Base-by-base conservation (phyloP, 352 stramenopile genomes). In the Phytopythium montanum region DNA sequence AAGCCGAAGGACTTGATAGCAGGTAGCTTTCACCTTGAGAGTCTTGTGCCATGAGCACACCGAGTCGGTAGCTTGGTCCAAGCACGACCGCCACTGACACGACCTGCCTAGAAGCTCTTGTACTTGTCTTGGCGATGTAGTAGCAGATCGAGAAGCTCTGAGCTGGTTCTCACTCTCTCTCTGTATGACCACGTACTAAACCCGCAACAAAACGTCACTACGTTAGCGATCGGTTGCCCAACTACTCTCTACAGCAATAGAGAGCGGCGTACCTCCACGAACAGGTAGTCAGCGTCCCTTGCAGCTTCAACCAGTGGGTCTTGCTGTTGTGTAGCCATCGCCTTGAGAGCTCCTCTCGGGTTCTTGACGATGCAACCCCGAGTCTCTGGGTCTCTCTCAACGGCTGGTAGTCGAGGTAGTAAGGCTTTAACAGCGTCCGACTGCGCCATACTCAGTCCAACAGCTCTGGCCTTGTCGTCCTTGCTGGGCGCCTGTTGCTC, bases 51-150 rank as follows among this genome's bases (percentile, higher is more conserved):
- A 81, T 19, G 31, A 38, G 39, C 72, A 81, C 21, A 78, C 33
- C 10, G 54, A 5, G 46, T 45, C 7, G 34, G 25, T 18, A 28
- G 38, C 16, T 23, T 31, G 19, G 51, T 53, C 53, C 21, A 79
- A 56, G 33, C 72, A 81, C 23, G 72, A 77, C 13, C 72, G 69
- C 72, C 72, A 81, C 23, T 54, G 62, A 31, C 72, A 81, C 13
- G 36, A 59, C 18, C 44, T 45, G 0, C 51, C 59, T 25, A 79
- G 59, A 13, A 68, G 54, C 1, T 69, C 55, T 5, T n/a, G 16
- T 12, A 23, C 21, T 50, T 19, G 44, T 31, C 14, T 7, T n/a
- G 23, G 44, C 44, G 44, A 14, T 31, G 44, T 19, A 10, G 23
- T 26, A 8, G 48, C 25, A 19, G 65, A 14, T 14, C 21, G 48